Base-by-base conservation (phyloP, 2,329 filamentous ascomycete species). In the Colletotrichum brevisporum region DNA sequence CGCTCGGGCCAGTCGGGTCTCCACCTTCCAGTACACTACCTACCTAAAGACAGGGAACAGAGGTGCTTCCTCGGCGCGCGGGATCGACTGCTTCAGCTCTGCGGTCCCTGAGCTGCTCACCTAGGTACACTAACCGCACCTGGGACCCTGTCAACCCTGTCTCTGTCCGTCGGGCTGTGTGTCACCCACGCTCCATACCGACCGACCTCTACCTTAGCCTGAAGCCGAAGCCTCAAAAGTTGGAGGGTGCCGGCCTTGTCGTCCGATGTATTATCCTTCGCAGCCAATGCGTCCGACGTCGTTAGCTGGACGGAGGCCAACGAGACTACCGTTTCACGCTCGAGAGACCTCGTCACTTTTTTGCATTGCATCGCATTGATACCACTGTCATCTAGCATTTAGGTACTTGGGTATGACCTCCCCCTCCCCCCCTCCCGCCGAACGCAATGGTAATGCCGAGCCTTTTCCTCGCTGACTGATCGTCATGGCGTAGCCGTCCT, bases 281-380 rank as follows among this genome's bases (percentile, higher is more conserved):
- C 47, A 57, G 55, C 62, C 62, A 47, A 69, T 41, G 66, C 62
- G 66, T 61, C 52, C 52, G 63, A 56, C 45, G 45, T 54, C 56
- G 31, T 53, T 59, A 45, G 63, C 63, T 69, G 50, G 55, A 53
- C 47, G 36, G 24, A 43, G 45, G 62, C 51, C 67, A 67, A 62
- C 67, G 55, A 67, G 60, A 67, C 67, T 16, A 55, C 52, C 10
- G 67, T 69, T 69, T 69, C 67, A 69, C 56, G 62, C 52, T 39
- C 51, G 43, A 56, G 51, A 69, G 50, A 31, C 51, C 39, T 69
- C 67, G 52, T 67, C 56, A 69, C n/a, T 56, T 56, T 26, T 36
- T 47, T 61, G 67, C 67, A 61, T 47, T 61, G 67, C 67, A 61
- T 69, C 67, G 67, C 67, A 67, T 69, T 69, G 67, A 69, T 69